Evolutionary conservation across 2,329 filamentous ascomycete species (phyloP), one percentile per base, ranked within the genome.

Genomic region (Fusarium solani-melongenae): DNA sequence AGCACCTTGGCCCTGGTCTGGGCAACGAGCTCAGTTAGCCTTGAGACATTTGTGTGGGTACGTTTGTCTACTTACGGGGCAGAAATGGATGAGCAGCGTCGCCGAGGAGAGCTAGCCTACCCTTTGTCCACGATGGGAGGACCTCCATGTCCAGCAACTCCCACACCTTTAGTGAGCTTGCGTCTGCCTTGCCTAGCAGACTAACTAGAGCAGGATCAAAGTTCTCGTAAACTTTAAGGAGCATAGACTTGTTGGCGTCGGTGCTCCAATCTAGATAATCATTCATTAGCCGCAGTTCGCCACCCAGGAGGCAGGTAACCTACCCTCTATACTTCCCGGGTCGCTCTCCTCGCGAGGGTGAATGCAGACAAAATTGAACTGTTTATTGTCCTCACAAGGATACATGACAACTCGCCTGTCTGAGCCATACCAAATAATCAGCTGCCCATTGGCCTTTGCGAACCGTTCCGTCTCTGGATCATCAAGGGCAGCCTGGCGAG

Each of bases 31-130:
- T 56, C 20, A 7, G 53, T 70, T 64, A 70, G 64, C 24, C 11
- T 14, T 27, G 6, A 24, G 10, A 5, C 3, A 27, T 27, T 5
- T 24, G 5, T 5, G 6, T 11, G 12, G 12, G 11, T 1, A 2
- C 9, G 39, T 7, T 4, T 11, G 11, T 36, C 20, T 39, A 58
- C 70, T 22, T 56, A 72, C 69, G 70, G 12, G 91, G 91, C 1
- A 90, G 82, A 76, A 93, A 92, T 0, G 91, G 91, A 78, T 93
- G 92, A 1, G 90, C 91, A 0, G 91, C 90, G 79, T 93, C 92
- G 0, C 92, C 92, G 2, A 93, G 79, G 0, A 92, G 79, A 2
- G 86, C 90, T 24, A 92, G 77, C 15, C 83, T 85, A 2, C 81
- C 87, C 5, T 87, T 85, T 0, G 84, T 83, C 88, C 90, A 93